Evolutionary conservation across 306 rosid genomes (phyloP).

Genomic region (Cucurbita maxima): DNA sequence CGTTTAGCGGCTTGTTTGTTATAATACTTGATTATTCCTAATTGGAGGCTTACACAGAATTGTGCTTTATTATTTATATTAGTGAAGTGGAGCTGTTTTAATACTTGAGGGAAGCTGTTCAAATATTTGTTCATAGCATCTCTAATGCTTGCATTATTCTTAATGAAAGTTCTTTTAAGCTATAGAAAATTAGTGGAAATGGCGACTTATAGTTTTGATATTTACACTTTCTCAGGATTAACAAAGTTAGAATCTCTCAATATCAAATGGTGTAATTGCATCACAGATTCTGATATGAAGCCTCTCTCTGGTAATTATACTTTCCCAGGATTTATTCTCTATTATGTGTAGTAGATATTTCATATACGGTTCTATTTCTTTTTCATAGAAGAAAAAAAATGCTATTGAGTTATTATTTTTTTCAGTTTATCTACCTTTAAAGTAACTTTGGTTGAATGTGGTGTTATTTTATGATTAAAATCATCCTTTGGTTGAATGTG

Average conservation of each 20-base stretch:
- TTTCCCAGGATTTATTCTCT: not conserved
- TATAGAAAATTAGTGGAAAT: not conserved
- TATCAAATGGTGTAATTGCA: conserved; percentile 90
- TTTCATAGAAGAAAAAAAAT: too few species aligned
- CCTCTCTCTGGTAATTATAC: conserved; percentile 48
- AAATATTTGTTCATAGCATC: not conserved
- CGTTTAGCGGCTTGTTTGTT: not conserved
- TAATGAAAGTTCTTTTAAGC: not conserved
- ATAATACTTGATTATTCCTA: not conserved
- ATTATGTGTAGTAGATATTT: not conserved
- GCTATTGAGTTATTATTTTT: not conserved
- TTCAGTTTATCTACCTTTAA: not conserved
- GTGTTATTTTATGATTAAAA: not conserved
- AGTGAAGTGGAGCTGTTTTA: not conserved
- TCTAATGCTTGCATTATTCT: not conserved
- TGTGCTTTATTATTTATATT: not conserved
- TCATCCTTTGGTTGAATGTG: not conserved
- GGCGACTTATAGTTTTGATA: not conserved
- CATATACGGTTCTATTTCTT: not conserved
- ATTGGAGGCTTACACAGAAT: not conserved
- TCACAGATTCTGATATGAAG: conserved; percentile 68
- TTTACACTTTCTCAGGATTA: conserved; percentile 39
- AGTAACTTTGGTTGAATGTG: not conserved
- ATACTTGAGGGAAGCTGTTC: not conserved
- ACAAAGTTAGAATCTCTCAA: conserved; percentile 75